Evolutionary conservation across 495 filamentous ascomycete genomes (phyloP), one percentile per base, ranked within the genome.

Genomic region (Penicillium parvum): DNA sequence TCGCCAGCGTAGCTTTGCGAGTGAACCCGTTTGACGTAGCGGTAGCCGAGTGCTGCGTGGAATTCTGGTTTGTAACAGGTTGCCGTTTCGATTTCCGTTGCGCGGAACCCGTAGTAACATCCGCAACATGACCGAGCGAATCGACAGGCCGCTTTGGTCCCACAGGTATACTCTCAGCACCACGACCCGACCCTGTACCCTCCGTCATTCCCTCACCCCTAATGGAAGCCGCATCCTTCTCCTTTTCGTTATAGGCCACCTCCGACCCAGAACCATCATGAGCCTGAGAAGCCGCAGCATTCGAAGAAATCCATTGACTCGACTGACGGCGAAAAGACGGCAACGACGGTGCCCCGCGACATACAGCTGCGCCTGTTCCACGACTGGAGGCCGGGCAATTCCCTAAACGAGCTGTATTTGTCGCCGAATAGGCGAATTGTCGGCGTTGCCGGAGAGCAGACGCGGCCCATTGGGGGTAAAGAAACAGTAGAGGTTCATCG

Each of bases 391-490:
- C 10, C 29, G 32, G n/a, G 10, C 14, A 7, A 7, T 7, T 17
- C 29, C 22, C 42, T 10, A 26, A 34, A 7, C 37, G 22, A 32
- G 40, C 9, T 20, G 53, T 16, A 28, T 32, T 12, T 10, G 40
- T n/a, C 7, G 46, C 41, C 22, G 53, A 40, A 14, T 57, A 53
- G n/a, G 56, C 43, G 33, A 57, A 37, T 18, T 43, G 40, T 41
- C 55, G 55, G 20, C 51, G 55, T 9, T 56, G 52, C n/a, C 45
- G 55, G 9, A 60, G 23, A 12, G 47, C 39, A 32, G 60, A 53
- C 11, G 63, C 57, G 43, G 57, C 63, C 68, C 64, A 71, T 48
- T 57, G 63, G 41, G 70, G 70, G 40, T 74, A 74, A 25, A 74
- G 68, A 43, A 74, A 74, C 16, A 70, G 61, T 16, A 74, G 58